These are phyloP conservation scores for Xylaria telfairii DNA, from an alignment of 495 filamentous ascomycete species.

Conservation along the genomic window DNA sequence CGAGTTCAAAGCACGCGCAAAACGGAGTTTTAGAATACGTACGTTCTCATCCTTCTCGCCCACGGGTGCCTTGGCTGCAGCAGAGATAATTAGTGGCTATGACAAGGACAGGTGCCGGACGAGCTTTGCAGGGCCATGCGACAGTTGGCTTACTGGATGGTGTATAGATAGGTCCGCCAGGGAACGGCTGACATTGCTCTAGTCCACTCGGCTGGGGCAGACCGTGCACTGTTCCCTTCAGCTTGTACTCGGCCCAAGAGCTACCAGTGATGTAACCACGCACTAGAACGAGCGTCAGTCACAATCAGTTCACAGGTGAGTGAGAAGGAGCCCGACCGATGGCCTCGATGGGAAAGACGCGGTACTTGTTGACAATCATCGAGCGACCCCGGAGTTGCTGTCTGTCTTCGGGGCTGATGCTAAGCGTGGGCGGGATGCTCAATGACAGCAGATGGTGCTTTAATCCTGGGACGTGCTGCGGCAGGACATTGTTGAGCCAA, in stretches of 20 bases:
- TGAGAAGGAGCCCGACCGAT: conserved; percentile 32
- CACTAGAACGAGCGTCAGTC: conserved; percentile 48
- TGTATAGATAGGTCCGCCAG: conserved; percentile 78
- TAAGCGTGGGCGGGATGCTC: conserved; percentile 63
- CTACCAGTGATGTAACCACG: conserved; percentile 94
- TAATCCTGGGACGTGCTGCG: conserved; percentile 66
- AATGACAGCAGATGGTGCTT: conserved; percentile 79
- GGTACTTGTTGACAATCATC: conserved; percentile 82
- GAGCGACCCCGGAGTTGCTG: conserved; percentile 67
- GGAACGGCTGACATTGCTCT: conserved; percentile 74
- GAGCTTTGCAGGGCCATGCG: not conserved
- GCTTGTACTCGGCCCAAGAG: conserved; percentile 80
- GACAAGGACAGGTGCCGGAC: not conserved
- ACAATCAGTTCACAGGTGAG: not conserved
- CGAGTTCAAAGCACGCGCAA: not conserved
- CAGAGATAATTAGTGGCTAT: conserved; percentile 36
- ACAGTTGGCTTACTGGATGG: conserved; percentile 25
- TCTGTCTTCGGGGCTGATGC: conserved; percentile 48
- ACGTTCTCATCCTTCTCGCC: conserved; percentile 86
- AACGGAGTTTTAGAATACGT: not conserved
- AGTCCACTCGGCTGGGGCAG: conserved; percentile 71
- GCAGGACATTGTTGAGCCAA: conserved; percentile 79
- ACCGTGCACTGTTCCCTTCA: conserved; percentile 80
- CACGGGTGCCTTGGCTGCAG: conserved; percentile 85
- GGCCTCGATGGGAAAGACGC: conserved; percentile 87